Base-by-base conservation (phyloP, 768 basidiomycete species). In the Hypholoma fasciculare region DNA sequence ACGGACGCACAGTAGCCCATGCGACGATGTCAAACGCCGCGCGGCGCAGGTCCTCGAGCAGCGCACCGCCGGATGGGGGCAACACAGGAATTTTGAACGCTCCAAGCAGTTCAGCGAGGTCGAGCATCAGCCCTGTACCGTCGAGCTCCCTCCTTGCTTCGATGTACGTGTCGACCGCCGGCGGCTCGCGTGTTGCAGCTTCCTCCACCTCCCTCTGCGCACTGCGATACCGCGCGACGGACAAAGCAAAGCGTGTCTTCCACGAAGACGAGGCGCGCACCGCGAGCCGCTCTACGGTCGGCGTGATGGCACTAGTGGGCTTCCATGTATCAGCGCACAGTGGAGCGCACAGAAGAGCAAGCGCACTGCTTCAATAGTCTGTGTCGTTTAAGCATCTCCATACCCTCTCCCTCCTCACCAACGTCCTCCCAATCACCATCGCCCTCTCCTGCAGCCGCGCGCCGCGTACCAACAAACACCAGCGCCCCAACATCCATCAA, bases 71-170 rank as follows among this genome's bases (percentile, higher is more conserved):
- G 13, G 20, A 17, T 19, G 64, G 61, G 54, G 65, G 63, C n/a
- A 66, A 60, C 11, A 75, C 72, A 0, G 78, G 73, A 1, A 81
- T 49, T 17, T 59, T 55, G 23, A 82, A 65, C 13, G 81, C 80
- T 40, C 80, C 82, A 0, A 80, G 74, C 55, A 84, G 73, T 59
- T 86, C 78, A 30, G 85, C 72, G 58, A 88, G 70, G 60, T 78
- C 77, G 51, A 88, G 74, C 7, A 82, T 67, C 67, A 88, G 72
- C 39, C 71, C 67, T 8, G 78, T 64, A 5, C 85, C 86, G 44
- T 78, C 78, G 54, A 78, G 70, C 30, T 82, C 74, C 13, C 81
- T 74, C 47, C 81, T 70, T 14, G 78, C 65, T 7, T 70, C 68
- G 16, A 82, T 66, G 59, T 82, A 86, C 4, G 77, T 72, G 47